Conservation (phyloP, 164 flowering plant genomes). For the Pachysandra terminalis region DNA sequence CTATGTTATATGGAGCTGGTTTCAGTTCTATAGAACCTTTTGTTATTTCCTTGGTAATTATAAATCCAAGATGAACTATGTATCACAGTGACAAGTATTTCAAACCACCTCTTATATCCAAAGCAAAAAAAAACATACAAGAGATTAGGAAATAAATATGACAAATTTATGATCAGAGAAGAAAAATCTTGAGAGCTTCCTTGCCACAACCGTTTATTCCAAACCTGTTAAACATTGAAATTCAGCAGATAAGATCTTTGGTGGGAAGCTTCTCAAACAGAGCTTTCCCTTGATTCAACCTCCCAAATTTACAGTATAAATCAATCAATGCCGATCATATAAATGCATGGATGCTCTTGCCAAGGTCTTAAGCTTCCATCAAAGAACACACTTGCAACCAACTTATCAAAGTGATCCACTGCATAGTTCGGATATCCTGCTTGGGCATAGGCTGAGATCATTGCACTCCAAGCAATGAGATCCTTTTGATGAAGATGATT, state of each 20-base stretch:
- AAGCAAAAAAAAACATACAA: background rate
- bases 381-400: conserved; percentile 49
- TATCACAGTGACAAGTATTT: conserved; percentile 5
- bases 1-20: too few relatives aligned
- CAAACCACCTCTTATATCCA: background rate
- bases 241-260: conserved; percentile 62
- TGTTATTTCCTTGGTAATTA: conserved; percentile 48
- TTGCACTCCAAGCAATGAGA: conserved; percentile 58
- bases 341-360: conserved; percentile 48
- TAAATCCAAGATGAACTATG: conserved; percentile 70
- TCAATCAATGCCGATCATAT: conserved; percentile 53
- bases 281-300: conserved; percentile 33
- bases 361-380: conserved; percentile 32
- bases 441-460: conserved; percentile 43
- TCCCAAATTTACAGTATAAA: conserved; percentile 59
- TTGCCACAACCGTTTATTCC: conserved; percentile 56
- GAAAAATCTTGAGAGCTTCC: conserved; percentile 49
- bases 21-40: conserved; percentile 39
- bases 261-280: conserved; percentile 37
- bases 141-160: background rate
- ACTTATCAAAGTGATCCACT: conserved; percentile 44
- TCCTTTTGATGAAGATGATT: conserved; percentile 40
- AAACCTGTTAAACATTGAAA: conserved; percentile 64
- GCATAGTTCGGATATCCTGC: conserved; percentile 35
- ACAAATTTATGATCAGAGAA: too few relatives aligned